Conservation (phyloP, 2,329 filamentous ascomycete genomes). For the Emergomyces africanus region DNA sequence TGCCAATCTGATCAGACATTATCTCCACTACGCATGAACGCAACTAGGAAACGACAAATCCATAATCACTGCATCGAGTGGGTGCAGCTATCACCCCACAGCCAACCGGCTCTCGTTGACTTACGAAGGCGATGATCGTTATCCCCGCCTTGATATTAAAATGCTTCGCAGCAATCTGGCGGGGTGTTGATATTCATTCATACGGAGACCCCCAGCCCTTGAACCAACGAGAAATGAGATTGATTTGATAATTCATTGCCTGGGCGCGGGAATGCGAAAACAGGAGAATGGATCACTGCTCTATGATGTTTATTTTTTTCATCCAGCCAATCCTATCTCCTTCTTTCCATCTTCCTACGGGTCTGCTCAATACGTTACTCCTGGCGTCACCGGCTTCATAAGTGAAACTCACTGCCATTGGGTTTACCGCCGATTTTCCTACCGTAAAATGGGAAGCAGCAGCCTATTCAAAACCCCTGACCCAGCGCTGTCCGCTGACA, state of each 20-base stretch:
- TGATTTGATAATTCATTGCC: not conserved
- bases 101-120: not conserved
- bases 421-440: not conserved
- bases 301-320: not conserved
- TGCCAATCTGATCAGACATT: not conserved
- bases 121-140: not conserved
- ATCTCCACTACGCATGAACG: not conserved
- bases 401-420: not conserved
- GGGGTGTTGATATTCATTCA: not conserved
- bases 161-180: not conserved
- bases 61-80: not conserved
- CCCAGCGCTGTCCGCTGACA: slow-evolving; percentile 9
- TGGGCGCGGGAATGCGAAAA: not conserved
- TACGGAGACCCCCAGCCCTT: not conserved
- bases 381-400: not conserved
- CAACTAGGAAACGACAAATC: not conserved
- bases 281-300: not conserved
- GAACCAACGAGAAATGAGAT: not conserved
- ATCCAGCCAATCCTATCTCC: not conserved
- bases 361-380: not conserved
- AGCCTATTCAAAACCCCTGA: not conserved
- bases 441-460: no score
- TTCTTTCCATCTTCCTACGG: not conserved
- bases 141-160: not conserved
- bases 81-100: not conserved